phyloP scores from a whole-genome alignment of 2,329 filamentous ascomycete species.

The Neophaeococcomyces mojaviensis region DNA sequence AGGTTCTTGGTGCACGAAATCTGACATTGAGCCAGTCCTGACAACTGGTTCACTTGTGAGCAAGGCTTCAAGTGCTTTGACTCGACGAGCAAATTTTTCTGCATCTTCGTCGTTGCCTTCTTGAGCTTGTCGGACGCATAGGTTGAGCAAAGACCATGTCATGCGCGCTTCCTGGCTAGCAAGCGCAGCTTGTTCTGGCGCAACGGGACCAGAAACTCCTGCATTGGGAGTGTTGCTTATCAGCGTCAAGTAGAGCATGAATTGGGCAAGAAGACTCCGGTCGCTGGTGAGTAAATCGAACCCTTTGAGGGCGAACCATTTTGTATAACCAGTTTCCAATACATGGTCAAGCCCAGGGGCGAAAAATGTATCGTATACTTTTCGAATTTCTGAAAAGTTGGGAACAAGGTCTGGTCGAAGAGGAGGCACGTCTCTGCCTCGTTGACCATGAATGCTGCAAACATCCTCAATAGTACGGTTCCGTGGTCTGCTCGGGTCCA shows the following conservation, averaged over 20 bases:
- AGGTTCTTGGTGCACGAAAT: constrained; percentile 23
- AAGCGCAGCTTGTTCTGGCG: constrained; percentile 14
- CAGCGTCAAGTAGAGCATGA: constrained; percentile 55
- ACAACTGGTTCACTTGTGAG: constrained; percentile 21
- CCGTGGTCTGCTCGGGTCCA: constrained; percentile 45
- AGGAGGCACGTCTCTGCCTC: constrained; percentile 39
- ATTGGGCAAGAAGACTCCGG: constrained; percentile 55
- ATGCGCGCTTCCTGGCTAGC: constrained; percentile 34
- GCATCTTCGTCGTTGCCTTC: constrained; percentile 19
- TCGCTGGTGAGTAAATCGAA: constrained; percentile 48
- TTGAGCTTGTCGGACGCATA: constrained; percentile 39
- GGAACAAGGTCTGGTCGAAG: constrained; percentile 47
- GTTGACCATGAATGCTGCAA: constrained; percentile 51
- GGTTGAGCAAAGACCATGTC: constrained; percentile 51
- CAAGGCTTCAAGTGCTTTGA: constrained; percentile 17
- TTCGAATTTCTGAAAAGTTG: constrained; percentile 59
- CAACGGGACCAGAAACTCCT: neutral
- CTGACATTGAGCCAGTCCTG: constrained; percentile 18
- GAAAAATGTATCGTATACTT: constrained; percentile 69
- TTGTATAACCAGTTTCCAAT: constrained; percentile 56
- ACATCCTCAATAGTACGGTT: constrained; percentile 65
- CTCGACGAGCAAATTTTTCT: constrained; percentile 27
- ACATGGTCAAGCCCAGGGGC: constrained; percentile 66
- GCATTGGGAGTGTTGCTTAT: constrained; percentile 20
- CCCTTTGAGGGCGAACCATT: constrained; percentile 63